Percentiles rank a stretch among this genome's conserved stretches.
These are phyloP conservation scores for Hirschfeldia incana DNA, from an alignment of 345 rosid species.

Conservation along the genomic window DNA sequence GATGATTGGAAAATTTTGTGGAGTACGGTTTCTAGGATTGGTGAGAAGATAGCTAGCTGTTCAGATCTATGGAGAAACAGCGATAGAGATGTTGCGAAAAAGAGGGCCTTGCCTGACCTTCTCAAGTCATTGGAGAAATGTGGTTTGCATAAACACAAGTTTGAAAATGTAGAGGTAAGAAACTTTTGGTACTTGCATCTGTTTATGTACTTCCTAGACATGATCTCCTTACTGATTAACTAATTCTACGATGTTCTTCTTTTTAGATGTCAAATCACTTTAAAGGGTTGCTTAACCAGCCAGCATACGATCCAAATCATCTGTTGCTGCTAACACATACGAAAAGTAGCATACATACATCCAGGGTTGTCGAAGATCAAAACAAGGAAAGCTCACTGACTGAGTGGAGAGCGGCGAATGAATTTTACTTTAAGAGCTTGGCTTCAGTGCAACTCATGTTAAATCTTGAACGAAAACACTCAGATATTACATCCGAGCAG, in stretches of 20 bases:
- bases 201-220: conserved; percentile 22
- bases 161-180: conserved; percentile 61
- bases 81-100: conserved; percentile 58
- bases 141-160: conserved; percentile 82
- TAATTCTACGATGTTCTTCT: conserved; percentile 26
- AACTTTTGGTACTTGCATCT: conserved; percentile 10
- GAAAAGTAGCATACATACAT: conserved; percentile 42
- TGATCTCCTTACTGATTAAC: conserved; percentile 17
- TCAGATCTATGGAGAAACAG: conserved; percentile 68
- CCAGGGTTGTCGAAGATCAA: conserved; percentile 34
- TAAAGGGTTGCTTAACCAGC: conserved; percentile 65
- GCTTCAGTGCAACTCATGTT: conserved; percentile 72
- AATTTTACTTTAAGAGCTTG: conserved; percentile 78
- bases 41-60: conserved; percentile 48
- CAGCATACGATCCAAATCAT: conserved; percentile 66
- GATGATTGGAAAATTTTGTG: conserved; percentile 59
- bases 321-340: conserved; percentile 46
- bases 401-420: conserved; percentile 69
- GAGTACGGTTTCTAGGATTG: conserved; percentile 55
- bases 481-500: conserved; percentile 79
- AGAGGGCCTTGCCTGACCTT: conserved; percentile 68
- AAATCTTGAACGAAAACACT: conserved; percentile 61
- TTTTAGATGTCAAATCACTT: conserved; percentile 57
- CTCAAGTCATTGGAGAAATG: conserved; percentile 67
- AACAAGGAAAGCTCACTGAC: conserved; percentile 29